A percentile compares a stretch with the other conserved stretches of the same genome.
Evolutionary conservation across 2,329 filamentous ascomycete species (phyloP).

Genomic region (Parastagonospora nodorum): DNA sequence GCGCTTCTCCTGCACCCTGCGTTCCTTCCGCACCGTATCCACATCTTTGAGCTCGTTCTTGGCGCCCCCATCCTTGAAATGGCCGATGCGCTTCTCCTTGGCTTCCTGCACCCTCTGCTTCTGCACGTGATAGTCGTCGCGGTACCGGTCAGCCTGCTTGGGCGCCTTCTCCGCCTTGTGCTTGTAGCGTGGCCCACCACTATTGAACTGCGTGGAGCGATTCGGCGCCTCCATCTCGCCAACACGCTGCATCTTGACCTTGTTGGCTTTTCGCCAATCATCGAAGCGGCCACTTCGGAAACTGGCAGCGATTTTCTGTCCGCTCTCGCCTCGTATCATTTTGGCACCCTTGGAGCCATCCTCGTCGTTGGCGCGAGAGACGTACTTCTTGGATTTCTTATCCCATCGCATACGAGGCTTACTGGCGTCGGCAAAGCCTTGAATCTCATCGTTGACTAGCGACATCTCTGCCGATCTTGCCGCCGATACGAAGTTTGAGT

Average conservation of each 20-base stretch:
- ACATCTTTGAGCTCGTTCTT: conserved; percentile 81
- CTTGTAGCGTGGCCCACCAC: conserved; percentile 67
- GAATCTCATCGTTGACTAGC: conserved; percentile 85
- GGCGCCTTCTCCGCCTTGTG: conserved; percentile 88
- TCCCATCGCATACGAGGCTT: conserved; percentile 89
- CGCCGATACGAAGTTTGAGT: conserved; percentile 79
- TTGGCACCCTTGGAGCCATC: conserved; percentile 78
- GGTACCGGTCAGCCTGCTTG: conserved; percentile 89
- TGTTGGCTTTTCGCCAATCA: conserved; percentile 85
- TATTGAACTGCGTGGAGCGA: conserved; percentile 27
- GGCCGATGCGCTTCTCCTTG: conserved; percentile 79
- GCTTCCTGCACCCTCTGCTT: conserved; percentile 90
- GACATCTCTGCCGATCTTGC: conserved; percentile 92
- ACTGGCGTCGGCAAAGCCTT: conserved; percentile 77
- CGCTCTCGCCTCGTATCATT: conserved; percentile 86
- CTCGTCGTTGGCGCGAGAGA: conserved; percentile 87
- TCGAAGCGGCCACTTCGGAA: conserved; percentile 96
- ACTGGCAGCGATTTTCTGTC: conserved; percentile 91
- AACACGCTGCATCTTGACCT: conserved; percentile 77
- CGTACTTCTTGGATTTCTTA: conserved; percentile 95
- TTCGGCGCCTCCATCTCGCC: conserved; percentile 73
- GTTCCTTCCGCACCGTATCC: conserved; percentile 83
- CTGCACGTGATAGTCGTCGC: conserved; percentile 86
- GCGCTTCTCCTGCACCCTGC: conserved; percentile 75
- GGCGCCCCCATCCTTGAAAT: conserved; percentile 71